Evolutionary conservation across 345 rosid genomes (phyloP).

Genomic region (Brassica nigra): DNA sequence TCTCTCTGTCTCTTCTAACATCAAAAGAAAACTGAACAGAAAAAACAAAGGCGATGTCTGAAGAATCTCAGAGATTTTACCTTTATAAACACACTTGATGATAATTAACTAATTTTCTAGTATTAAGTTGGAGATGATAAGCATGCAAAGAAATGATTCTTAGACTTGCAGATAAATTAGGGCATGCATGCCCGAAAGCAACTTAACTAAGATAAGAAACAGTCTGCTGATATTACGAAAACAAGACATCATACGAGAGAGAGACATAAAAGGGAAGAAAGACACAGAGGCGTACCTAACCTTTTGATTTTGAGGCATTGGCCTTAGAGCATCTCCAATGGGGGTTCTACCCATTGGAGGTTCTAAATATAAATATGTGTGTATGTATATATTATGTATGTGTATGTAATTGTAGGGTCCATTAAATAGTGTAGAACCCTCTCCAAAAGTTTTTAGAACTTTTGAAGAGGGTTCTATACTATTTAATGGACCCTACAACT

Average conservation of each 20-base stretch:
- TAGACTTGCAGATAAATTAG: not conserved
- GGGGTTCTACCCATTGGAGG: no score
- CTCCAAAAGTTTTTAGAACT: no score
- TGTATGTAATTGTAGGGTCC: no score
- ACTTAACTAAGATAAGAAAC: not conserved
- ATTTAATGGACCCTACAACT: no score
- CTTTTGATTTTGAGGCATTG: no score
- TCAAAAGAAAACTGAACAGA: not conserved
- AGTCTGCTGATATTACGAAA: not conserved
- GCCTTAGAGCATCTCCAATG: no score
- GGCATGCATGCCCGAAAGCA: not conserved
- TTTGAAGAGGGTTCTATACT: no score
- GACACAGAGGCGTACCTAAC: no score
- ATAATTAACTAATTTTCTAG: not conserved
- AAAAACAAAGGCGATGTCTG: not conserved
- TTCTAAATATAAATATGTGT: no score
- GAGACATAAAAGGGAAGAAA: no score
- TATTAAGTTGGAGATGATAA: not conserved
- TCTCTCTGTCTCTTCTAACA: not conserved
- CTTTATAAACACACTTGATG: not conserved
- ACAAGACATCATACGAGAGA: not conserved
- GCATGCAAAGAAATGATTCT: not conserved
- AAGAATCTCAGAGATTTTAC: not conserved
- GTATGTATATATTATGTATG: no score
- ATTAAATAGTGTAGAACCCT: no score